Evolutionary conservation across 345 rosid genomes (phyloP), one percentile per base, ranked within the genome.

Genomic region (Anastatica hierochuntica): DNA sequence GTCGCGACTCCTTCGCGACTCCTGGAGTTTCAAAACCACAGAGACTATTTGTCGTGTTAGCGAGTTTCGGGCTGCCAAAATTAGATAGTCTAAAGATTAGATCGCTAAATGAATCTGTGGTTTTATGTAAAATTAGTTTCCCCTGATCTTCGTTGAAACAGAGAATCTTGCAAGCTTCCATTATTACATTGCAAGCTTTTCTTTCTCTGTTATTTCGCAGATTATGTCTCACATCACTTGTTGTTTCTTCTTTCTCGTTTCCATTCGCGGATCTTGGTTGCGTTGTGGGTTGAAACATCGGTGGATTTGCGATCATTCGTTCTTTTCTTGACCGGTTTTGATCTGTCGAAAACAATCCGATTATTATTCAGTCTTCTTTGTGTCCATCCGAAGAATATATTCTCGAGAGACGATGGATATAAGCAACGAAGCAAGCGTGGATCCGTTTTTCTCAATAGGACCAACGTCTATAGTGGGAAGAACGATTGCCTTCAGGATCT

Each of bases 401-500:
- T 48, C 24, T 55, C 3, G 49, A n/a, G 44, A 57, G 31, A 49
- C 62, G 46, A 92, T 88, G 95, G 98, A 85, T 73, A 83, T 83
- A 71, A 92, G 84, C 68, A 83, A 80, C 57, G 98, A 92, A 64
- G 97, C 95, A 33, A 76, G 41, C 39, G 65, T 92, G 53, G 88
- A 72, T 67, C 77, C 76, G 7, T 88, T 88, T 63, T n/a, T n/a
- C n/a, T 69, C 80, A 8, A 88, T 92, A 63, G 98, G 98, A 60
- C 98, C 98, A 23, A 77, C 88, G 33, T 64, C 87, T 5, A 72
- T 85, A 20, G 63, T 88, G 64, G 98, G 95, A 9, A 74, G 95
- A 64, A 77, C 90, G 1, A 80, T 88, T 66, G 98, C 90, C 49
- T 80, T 79, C 46, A 73, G 85, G 49, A 67, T 88, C 46, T 70